A percentile compares a stretch with the other conserved stretches of the same genome.
Evolutionary conservation across 257 asterid genomes (phyloP).

Genomic region (Penstemon davidsonii): DNA sequence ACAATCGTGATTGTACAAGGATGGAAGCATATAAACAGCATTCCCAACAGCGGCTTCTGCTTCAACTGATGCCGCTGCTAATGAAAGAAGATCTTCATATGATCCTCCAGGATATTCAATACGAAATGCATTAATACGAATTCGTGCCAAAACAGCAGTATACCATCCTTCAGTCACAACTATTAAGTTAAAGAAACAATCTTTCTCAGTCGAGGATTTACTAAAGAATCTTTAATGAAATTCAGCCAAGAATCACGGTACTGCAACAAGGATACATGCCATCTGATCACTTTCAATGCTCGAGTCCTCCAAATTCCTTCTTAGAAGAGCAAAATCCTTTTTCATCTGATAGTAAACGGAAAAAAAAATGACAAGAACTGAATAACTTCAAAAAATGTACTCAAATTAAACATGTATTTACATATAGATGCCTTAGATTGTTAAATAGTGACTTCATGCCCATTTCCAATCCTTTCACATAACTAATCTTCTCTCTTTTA

Average conservation of each 20-base stretch:
- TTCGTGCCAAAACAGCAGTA: constrained; percentile 62
- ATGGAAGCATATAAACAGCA: constrained; percentile 77
- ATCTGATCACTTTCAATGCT: constrained; percentile 45
- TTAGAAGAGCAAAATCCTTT: constrained; percentile 55
- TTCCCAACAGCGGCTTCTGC: constrained; percentile 88
- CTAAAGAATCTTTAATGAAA: constrained; percentile 13
- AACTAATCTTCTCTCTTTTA: no score
- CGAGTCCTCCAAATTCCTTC: constrained; percentile 51
- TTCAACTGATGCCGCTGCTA: constrained; percentile 77
- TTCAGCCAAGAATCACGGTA: not conserved
- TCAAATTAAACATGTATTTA: not conserved
- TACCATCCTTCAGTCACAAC: constrained; percentile 92
- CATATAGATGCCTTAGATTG: no score
- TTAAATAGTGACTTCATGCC: no score
- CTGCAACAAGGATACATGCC: constrained; percentile 61
- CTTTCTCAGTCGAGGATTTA: constrained; percentile 19
- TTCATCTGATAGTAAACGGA: constrained; percentile 47
- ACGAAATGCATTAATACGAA: constrained; percentile 84
- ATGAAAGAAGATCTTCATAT: constrained; percentile 68
- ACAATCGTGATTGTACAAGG: constrained; percentile 87
- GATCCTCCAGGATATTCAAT: constrained; percentile 70
- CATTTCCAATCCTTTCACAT: no score
- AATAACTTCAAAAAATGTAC: not conserved
- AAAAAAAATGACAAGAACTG: not conserved
- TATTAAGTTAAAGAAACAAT: constrained; percentile 47